Evolutionary conservation across 108 stramenopile species (phyloP).

Genomic region (Skeletonema menzelii): DNA sequence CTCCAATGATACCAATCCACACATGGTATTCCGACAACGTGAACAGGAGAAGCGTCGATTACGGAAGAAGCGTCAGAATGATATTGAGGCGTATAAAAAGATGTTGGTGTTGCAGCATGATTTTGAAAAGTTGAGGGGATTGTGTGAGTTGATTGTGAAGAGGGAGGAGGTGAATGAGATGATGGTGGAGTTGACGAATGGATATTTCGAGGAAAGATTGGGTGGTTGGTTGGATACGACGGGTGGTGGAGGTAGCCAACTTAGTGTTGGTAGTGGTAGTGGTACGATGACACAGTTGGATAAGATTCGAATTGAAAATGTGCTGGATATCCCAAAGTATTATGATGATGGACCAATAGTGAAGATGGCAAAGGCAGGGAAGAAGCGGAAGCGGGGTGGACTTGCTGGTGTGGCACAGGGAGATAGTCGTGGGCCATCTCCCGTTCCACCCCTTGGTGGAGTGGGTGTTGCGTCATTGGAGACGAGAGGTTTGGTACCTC

Average conservation of each 20-base stretch:
- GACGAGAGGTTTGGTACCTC: not conserved
- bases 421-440: constrained; percentile 12
- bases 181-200: constrained; percentile 56
- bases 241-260: constrained; percentile 52
- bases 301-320: constrained; percentile 30
- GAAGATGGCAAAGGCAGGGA: constrained; percentile 18
- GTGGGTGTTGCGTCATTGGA: not conserved
- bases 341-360: constrained; percentile 59
- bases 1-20: constrained; percentile 91
- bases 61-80: constrained; percentile 91
- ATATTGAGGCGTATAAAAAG: constrained; percentile 89
- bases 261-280: not conserved
- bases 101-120: constrained; percentile 80
- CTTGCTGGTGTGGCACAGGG: not conserved
- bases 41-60: constrained; percentile 97
- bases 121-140: constrained; percentile 68
- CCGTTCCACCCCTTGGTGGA: constrained; percentile 7
- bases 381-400: constrained; percentile 34
- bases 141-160: constrained; percentile 61
- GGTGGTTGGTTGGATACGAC: constrained; percentile 72
- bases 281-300: constrained; percentile 29
- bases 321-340: constrained; percentile 53
- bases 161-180: constrained; percentile 71
- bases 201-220: constrained; percentile 68
- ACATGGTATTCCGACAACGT: constrained; percentile 91